Evolutionary conservation across 371 early-diverging fungal genomes (phyloP).

Genomic region (Globomyces sp.): DNA sequence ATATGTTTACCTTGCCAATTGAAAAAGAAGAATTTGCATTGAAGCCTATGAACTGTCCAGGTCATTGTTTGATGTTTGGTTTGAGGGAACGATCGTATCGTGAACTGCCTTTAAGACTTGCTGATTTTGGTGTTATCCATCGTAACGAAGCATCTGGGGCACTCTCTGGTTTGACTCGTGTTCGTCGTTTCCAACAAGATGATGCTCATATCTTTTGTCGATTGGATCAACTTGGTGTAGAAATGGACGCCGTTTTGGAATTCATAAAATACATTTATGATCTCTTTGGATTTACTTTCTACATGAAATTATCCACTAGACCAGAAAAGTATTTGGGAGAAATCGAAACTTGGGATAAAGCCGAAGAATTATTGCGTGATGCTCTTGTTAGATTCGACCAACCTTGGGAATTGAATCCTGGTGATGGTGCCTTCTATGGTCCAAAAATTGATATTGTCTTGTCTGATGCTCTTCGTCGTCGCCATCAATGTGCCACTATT

Average conservation of each 20-base stretch:
- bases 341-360: conserved; percentile 88
- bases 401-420: conserved; percentile 90
- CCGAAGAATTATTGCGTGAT: conserved; percentile 76
- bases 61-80: conserved; percentile 98
- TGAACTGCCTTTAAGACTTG: conserved; percentile 97
- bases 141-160: conserved; percentile 98
- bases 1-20: conserved; percentile 97
- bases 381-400: conserved; percentile 78
- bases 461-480: conserved; percentile 89
- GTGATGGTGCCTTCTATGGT: conserved; percentile 99
- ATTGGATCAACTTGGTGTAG: conserved; percentile 72
- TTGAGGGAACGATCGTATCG: conserved; percentile 90
- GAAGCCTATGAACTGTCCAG: conserved; percentile 99
- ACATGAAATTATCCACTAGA: conserved; percentile 91
- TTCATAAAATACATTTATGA: conserved; percentile 89
- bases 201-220: conserved; percentile 99
- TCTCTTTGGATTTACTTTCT: conserved; percentile 83
- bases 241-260: conserved; percentile 79
- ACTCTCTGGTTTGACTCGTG: conserved; percentile 96
- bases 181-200: conserved; percentile 99
- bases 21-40: conserved; percentile 88
- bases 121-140: conserved; percentile 99
- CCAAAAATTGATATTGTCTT: conserved; percentile 99
- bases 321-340: conserved; percentile 97
- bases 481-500: conserved; percentile 98